phyloP scores from a whole-genome alignment of 2,329 filamentous ascomycete species.

The Sporothrix brunneoviolacea region DNA sequence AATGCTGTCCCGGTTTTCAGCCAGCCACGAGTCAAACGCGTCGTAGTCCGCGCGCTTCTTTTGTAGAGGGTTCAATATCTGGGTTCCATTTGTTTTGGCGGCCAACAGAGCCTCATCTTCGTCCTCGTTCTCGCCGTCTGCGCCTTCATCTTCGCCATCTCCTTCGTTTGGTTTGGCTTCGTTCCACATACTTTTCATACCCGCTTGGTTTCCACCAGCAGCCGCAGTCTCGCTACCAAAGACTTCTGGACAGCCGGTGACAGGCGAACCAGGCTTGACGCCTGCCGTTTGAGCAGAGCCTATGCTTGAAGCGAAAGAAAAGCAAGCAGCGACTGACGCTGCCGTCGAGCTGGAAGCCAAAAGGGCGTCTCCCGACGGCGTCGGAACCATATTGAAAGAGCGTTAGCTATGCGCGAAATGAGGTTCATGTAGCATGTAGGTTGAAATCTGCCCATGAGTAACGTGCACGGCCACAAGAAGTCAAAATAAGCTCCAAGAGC shows the following conservation, averaged over 20 bases:
- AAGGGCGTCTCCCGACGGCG: constrained; percentile 5
- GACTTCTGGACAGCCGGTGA: not conserved
- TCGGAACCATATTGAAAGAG: constrained; percentile 1
- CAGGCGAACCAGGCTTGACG: constrained; percentile 1
- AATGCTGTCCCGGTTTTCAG: constrained; percentile 31
- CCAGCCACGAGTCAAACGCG: constrained; percentile 40
- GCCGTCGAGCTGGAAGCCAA: too few relatives aligned
- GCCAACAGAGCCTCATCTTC: constrained; percentile 11
- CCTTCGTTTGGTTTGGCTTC: not conserved
- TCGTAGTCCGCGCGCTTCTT: constrained; percentile 44
- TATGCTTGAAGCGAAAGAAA: constrained; percentile 7
- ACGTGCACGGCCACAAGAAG: too few relatives aligned
- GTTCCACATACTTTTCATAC: too few relatives aligned
- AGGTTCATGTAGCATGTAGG: too few relatives aligned
- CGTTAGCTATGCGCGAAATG: too few relatives aligned
- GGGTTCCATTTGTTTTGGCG: constrained; percentile 23
- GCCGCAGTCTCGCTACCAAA: too few relatives aligned
- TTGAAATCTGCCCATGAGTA: too few relatives aligned
- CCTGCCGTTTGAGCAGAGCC: constrained; percentile 6
- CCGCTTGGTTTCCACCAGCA: too few relatives aligned
- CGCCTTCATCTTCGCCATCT: constrained; percentile 12
- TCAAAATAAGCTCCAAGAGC: too few relatives aligned
- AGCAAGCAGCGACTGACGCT: too few relatives aligned
- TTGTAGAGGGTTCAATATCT: constrained; percentile 29
- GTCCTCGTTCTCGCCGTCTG: constrained; percentile 17